A percentile compares a stretch with the other conserved stretches of the same genome.
Evolutionary conservation across 805 yeast genomes (phyloP).

Genomic region (Lipomyces mesembrius): DNA sequence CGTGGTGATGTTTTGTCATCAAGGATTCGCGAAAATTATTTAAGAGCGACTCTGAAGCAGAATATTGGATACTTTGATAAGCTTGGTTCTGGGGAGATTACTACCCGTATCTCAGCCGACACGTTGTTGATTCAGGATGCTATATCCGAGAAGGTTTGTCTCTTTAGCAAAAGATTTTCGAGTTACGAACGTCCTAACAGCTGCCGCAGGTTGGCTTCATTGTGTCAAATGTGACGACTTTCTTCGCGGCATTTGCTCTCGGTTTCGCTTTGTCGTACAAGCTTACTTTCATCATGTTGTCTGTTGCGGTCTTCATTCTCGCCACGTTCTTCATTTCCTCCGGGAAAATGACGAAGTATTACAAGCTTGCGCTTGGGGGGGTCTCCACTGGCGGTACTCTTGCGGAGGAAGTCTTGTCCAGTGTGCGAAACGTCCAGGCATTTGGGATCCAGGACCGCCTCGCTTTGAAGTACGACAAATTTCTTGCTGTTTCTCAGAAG

Average conservation of each 20-base stretch:
- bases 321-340: constrained; percentile 44
- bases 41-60: constrained; percentile 48
- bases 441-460: constrained; percentile 50
- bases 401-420: constrained; percentile 50
- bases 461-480: constrained; percentile 44
- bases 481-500: constrained; percentile 41
- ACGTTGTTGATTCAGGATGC: constrained; percentile 51
- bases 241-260: constrained; percentile 49
- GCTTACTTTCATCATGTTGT: constrained; percentile 46
- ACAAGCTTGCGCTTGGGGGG: constrained; percentile 33
- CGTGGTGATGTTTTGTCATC: constrained; percentile 51
- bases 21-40: constrained; percentile 48
- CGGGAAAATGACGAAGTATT: constrained; percentile 41
- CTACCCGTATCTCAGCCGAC: constrained; percentile 52
- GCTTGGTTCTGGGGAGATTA: constrained; percentile 51
- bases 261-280: constrained; percentile 48
- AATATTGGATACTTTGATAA: constrained; percentile 51
- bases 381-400: constrained; percentile 42
- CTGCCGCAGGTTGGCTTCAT: constrained; percentile 40
- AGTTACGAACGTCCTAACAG: not conserved
- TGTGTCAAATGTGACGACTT: constrained; percentile 48
- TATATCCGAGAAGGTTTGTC: constrained; percentile 46
- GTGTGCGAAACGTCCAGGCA: constrained; percentile 51
- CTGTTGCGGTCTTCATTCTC: constrained; percentile 45
- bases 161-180: not conserved